Evolutionary conservation across 2,329 filamentous ascomycete species (phyloP).

Genomic region (Hypoxylon sp.): DNA sequence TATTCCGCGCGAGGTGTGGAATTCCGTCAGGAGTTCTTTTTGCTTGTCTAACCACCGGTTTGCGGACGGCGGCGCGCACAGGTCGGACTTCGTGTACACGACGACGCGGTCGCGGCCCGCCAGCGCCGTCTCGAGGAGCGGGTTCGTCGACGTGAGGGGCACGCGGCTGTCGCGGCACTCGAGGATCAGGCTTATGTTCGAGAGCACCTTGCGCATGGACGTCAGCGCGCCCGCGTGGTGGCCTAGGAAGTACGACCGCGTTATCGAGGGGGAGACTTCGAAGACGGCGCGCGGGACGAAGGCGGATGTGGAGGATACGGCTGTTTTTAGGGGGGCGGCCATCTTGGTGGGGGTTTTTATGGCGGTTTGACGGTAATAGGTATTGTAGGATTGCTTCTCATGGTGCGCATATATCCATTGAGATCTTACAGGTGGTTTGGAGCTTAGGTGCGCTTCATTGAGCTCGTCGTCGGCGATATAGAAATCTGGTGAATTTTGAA

Average conservation of each 20-base stretch:
- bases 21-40: conserved; percentile 28
- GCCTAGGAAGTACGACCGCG: conserved; percentile 91
- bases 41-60: conserved; percentile 38
- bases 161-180: conserved; percentile 95
- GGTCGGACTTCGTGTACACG: conserved; percentile 90
- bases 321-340: conserved; percentile 29
- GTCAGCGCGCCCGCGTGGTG: conserved; percentile 85
- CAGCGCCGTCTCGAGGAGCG: conserved; percentile 82
- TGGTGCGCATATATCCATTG: conserved; percentile 10
- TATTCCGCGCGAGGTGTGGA: conserved; percentile 26
- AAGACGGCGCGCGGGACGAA: conserved; percentile 82
- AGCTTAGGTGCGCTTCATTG: conserved; percentile 10
- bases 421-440: background rate
- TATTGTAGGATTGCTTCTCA: conserved; percentile 1
- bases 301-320: conserved; percentile 12
- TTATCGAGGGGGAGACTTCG: conserved; percentile 75
- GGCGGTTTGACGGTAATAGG: conserved; percentile 5
- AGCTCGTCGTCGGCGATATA: conserved; percentile 4
- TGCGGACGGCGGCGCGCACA: conserved; percentile 57
- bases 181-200: conserved; percentile 84
- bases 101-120: conserved; percentile 78
- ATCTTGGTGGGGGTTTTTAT: conserved; percentile 14
- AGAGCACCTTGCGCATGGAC: conserved; percentile 83
- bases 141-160: conserved; percentile 88
- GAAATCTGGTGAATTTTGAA: conserved; percentile 7